Evolutionary conservation across 208 protist species (phyloP), one percentile per base, ranked within the genome.

Genomic region (Trypanosoma cruzi): DNA sequence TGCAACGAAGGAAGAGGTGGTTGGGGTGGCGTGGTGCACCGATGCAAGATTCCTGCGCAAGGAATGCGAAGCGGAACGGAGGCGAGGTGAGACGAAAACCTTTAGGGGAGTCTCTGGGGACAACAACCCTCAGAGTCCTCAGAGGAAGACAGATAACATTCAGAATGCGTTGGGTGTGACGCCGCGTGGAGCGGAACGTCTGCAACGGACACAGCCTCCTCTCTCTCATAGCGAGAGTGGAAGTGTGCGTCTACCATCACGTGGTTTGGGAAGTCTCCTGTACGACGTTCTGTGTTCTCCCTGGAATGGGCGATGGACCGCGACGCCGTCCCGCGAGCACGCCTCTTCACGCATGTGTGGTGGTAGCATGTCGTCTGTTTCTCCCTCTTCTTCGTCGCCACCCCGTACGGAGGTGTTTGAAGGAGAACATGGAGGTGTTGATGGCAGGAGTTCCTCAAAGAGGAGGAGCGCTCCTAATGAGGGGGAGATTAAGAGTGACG

Each of bases 41-140:
- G 86, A 92, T 52, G 60, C 58, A 40, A 46, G 48, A 0, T 89
- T 89, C 58, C 58, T 92, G n/a, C 75, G 61, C 26, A 52, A 64
- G 36, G 36, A 65, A 26, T 4, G 20, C 14, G 8, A 69, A 32
- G 8, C 42, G 13, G 56, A 68, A 29, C 48, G 31, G 4, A 32
- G 4, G 29, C 13, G 32, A 46, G 13, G 40, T 20, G 48, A 48
- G 16, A 48, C 22, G 22, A 11, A 22, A 26, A 4, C 18, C 16
- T 8, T 26, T 8, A 52, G 22, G 1, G 48, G 22, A 11, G 22
- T 1, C 18, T 26, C 48, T n/a, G 24, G 6, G 18, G 48, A 52
- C 4, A 58, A 22, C 22, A 13, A 48, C 16, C 1, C 3, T 13
- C 48, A 14, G 28, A 37, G 16, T 28, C 20, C 32, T 37, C 29